Base-by-base conservation (phyloP, 2,329 filamentous ascomycete genomes). In the Venturia nashicola region DNA sequence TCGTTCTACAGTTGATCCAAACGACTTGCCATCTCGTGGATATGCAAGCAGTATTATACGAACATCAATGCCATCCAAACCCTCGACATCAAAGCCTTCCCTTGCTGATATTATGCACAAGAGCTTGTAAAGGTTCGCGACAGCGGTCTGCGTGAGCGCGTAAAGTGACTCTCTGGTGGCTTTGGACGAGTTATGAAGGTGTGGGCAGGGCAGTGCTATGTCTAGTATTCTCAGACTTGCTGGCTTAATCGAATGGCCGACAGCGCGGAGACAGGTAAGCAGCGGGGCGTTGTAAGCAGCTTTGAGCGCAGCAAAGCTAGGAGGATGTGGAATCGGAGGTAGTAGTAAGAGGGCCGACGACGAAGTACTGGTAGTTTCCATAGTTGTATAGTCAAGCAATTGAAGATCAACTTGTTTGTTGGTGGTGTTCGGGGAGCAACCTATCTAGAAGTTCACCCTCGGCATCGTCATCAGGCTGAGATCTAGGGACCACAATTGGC, bases 91-190 rank as follows among this genome's bases (percentile, higher is more conserved):
- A 73, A 87, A 76, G 77, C 77, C 78, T 59, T 83, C 78, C 67
- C 85, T 80, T 14, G 86, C 83, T 67, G 88, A 90, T n/a, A 90
- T 79, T 57, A 86, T 77, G 42, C 87, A 87, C 64, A 94, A 78
- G 61, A 97, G 81, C 69, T 86, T 86, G 79, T 97, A 97, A 32
- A 95, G 72, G 34, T 83, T 83, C 2, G 89, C 88, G 27, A 97
- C 76, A 5, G 93, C 79, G n/a, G 82, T 79, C 74, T 96, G 91
- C 0, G 86, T 82, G n/a, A 81, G 76, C 42, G 80, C 72, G 82
- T 91, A 96, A 20, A 83, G 77, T 57, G 83, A 76, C 32, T 81
- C 78, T 68, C 82, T 80, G 57, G 82, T 78, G 39, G 76, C 74
- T 27, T 76, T 75, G 32, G 78, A 76, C 40, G 76, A 75, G 23